phyloP scores from a whole-genome alignment of 345 rosid species.

The Populus simonii region DNA sequence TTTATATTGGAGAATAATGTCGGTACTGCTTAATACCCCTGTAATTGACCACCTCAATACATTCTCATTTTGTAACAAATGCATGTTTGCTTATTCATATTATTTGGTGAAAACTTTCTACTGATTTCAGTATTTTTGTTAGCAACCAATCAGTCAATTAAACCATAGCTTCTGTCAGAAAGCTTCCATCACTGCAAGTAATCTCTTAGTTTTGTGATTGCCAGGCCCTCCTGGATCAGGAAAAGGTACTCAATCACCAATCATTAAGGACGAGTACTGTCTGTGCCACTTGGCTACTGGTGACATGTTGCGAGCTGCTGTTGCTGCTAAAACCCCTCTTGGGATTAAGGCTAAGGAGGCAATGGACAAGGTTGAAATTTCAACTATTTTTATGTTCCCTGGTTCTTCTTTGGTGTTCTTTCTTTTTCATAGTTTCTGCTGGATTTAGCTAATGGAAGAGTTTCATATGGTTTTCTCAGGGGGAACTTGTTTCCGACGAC shows the following conservation, averaged over 20 bases:
- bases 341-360: conserved; percentile 95
- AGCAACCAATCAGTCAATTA: neutral
- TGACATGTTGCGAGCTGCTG: conserved; percentile 98
- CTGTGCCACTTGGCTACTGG: conserved; percentile 99
- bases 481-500: conserved; percentile 93
- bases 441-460: conserved; percentile 9
- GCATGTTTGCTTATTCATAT: neutral
- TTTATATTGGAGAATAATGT: neutral
- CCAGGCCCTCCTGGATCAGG: conserved; percentile 99
- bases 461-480: conserved; percentile 40
- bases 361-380: conserved; percentile 74
- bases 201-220: neutral
- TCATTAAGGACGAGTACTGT: conserved; percentile 89
- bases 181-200: neutral
- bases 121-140: neutral
- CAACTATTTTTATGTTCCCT: neutral
- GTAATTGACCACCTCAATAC: neutral
- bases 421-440: neutral
- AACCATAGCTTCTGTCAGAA: neutral
- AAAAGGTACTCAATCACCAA: conserved; percentile 94
- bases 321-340: conserved; percentile 87
- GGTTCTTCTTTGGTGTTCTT: neutral
- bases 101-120: neutral
- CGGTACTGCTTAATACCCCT: neutral
- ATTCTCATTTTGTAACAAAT: neutral